phyloP scores from a whole-genome alignment of 2,329 filamentous ascomycete genomes.

The Pyrenophora seminiperda region DNA sequence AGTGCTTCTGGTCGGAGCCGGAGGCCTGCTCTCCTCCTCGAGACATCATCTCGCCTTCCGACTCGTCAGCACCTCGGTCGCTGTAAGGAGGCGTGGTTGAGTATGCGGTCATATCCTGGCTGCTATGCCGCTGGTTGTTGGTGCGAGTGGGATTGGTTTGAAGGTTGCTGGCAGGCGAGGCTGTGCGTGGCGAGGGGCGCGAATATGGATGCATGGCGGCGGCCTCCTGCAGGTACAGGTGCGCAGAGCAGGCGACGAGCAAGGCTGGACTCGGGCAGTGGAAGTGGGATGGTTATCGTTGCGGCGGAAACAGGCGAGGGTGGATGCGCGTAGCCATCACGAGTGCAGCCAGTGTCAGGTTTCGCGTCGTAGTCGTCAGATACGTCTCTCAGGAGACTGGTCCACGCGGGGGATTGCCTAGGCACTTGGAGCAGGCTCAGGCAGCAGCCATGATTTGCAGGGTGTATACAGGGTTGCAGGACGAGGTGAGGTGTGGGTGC shows the following conservation, averaged over 20 bases:
- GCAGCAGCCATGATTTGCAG: slow-evolving; percentile 44
- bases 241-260: slow-evolving; percentile 10
- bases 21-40: slow-evolving; percentile 37
- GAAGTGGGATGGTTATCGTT: slow-evolving; percentile 35
- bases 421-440: slow-evolving; percentile 33
- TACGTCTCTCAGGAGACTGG: slow-evolving; percentile 37
- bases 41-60: slow-evolving; percentile 53
- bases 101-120: slow-evolving; percentile 57
- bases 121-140: slow-evolving; percentile 75
- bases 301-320: slow-evolving; percentile 41
- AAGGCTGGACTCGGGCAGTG: slow-evolving; percentile 17
- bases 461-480: slow-evolving; percentile 23
- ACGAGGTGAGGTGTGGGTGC: slow-evolving; percentile 14
- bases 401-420: slow-evolving; percentile 30
- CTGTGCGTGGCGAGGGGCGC: slow-evolving; percentile 72
- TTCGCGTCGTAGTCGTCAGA: slow-evolving; percentile 30
- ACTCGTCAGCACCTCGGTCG: slow-evolving; percentile 58
- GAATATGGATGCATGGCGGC: slow-evolving; percentile 81
- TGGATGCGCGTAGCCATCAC: slow-evolving; percentile 46
- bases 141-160: slow-evolving; percentile 72
- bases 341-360: slow-evolving; percentile 38
- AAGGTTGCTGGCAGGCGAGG: slow-evolving; percentile 73
- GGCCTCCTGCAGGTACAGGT: slow-evolving; percentile 29
- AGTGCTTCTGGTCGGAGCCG: slow-evolving; percentile 40
- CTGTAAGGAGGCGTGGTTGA: slow-evolving; percentile 57